These are phyloP conservation scores for Juglanconis oblonga DNA, from an alignment of 2,329 filamentous ascomycete genomes.

Conservation along the genomic window DNA sequence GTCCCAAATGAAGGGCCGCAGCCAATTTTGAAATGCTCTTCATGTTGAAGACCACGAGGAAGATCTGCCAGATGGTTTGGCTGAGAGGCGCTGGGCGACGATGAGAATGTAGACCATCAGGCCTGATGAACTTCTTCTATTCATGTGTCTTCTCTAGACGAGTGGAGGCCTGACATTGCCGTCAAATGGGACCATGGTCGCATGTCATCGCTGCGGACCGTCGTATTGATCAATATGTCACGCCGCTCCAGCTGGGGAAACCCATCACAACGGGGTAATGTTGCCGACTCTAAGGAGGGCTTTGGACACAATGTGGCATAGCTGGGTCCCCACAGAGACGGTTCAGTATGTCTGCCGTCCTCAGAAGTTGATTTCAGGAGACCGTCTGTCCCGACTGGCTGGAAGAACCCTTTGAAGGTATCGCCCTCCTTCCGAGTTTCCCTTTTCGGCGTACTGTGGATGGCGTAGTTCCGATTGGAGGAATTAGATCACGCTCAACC, in stretches of 20 bases:
- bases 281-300: not conserved
- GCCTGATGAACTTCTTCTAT: not conserved
- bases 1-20: not conserved
- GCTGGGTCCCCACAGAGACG: not conserved
- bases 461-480: conserved; percentile 1
- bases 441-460: not conserved
- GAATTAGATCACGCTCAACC: not conserved
- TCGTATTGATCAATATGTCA: not conserved
- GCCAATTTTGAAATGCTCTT: not conserved
- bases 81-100: not conserved
- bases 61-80: not conserved
- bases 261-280: not conserved
- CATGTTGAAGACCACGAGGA: not conserved
- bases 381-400: not conserved
- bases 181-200: not conserved
- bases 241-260: not conserved
- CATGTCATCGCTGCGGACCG: not conserved
- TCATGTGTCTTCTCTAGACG: not conserved
- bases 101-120: not conserved
- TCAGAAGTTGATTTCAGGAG: not conserved
- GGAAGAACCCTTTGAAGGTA: not conserved
- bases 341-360: not conserved
- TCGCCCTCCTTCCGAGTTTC: not conserved
- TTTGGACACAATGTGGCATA: not conserved
- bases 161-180: not conserved